A percentile compares a stretch with the other conserved stretches of the same genome.
phyloP scores from a whole-genome alignment of 331 rosid species.

The Spiraea crenata region DNA sequence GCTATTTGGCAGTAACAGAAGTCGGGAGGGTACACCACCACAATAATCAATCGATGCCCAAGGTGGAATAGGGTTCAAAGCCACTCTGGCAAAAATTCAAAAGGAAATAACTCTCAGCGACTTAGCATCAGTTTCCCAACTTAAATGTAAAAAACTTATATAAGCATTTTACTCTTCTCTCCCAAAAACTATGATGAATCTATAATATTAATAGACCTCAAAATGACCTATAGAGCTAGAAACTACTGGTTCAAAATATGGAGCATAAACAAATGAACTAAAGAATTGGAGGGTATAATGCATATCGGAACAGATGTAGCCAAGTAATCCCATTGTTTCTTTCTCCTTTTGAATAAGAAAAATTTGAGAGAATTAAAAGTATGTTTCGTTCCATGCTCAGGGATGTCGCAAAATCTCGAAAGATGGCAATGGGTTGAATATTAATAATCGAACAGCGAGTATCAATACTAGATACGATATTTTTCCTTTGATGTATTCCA shows the following conservation, averaged over 20 bases:
- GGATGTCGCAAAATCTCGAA: too few species aligned
- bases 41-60: slow-evolving; percentile 85
- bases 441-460: too few species aligned
- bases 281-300: not conserved
- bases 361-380: too few species aligned
- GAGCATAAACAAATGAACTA: not conserved
- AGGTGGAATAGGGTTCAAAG: slow-evolving; percentile 78
- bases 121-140: not conserved
- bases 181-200: not conserved
- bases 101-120: slow-evolving; percentile 19
- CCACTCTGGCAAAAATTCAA: slow-evolving; percentile 61
- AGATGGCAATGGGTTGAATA: too few species aligned
- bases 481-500: too few species aligned
- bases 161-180: slow-evolving; percentile 9
- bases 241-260: not conserved
- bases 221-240: not conserved
- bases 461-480: too few species aligned
- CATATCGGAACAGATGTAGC: not conserved
- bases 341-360: too few species aligned
- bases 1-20: slow-evolving; percentile 23
- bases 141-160: slow-evolving; percentile 10
- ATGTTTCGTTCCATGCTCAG: too few species aligned
- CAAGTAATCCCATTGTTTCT: too few species aligned
- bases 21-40: slow-evolving; percentile 40
- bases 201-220: not conserved